These are phyloP conservation scores for Apiotrichum montevideense DNA, from an alignment of 1,284 basidiomycete species.

Conservation along the genomic window DNA sequence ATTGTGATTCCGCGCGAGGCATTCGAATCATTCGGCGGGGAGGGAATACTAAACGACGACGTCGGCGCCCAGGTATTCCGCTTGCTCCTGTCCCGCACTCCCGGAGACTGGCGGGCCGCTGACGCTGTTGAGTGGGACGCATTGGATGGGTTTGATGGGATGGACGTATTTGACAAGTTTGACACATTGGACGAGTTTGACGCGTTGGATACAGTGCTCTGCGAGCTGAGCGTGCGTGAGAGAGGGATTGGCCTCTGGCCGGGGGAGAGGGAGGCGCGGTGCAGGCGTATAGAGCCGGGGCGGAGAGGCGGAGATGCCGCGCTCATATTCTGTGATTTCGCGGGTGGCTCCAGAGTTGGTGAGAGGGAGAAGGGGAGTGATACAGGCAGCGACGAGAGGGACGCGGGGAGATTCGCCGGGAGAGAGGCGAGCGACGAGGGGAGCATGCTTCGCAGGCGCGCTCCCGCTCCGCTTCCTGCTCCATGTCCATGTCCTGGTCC, in stretches of 20 bases:
- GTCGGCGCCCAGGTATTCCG: not conserved
- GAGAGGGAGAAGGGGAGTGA: not conserved
- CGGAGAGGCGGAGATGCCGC: not conserved
- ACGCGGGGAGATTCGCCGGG: no score
- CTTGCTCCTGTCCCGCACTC: not conserved
- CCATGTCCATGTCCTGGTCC: no score
- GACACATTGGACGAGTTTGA: not conserved
- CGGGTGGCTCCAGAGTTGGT: not conserved
- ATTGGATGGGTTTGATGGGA: no score
- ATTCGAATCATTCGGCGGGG: not conserved
- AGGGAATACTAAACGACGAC: not conserved
- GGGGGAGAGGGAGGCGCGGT: not conserved
- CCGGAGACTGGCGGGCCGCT: not conserved
- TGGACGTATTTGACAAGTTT: no score
- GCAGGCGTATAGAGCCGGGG: not conserved
- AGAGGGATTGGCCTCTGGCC: not conserved
- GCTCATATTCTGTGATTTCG: no score
- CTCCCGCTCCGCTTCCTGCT: no score
- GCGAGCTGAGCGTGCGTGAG: not conserved
- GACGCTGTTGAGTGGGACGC: no score
- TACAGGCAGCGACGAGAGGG: not conserved
- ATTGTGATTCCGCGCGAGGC: no score
- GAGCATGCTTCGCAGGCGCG: no score
- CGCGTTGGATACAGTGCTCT: not conserved
- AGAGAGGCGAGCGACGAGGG: no score